phyloP scores from a whole-genome alignment of 208 protist genomes.

The Leptomonas pyrrhocoris region DNA sequence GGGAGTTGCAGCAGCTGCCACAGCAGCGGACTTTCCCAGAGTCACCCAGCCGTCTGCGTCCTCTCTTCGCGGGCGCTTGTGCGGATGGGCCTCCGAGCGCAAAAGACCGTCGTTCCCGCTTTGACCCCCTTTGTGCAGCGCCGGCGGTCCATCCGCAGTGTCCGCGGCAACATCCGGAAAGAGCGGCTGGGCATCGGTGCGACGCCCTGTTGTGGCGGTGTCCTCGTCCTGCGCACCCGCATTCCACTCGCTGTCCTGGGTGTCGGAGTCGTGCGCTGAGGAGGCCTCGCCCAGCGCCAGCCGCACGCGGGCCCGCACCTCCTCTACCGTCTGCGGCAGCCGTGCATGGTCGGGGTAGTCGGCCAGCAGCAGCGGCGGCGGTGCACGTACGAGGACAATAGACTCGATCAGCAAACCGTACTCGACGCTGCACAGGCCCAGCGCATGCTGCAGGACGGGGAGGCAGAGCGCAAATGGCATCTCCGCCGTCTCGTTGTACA shows the following conservation, averaged over 20 bases:
- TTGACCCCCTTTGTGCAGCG: background rate
- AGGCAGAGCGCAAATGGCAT: constrained; percentile 47
- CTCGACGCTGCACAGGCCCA: constrained; percentile 57
- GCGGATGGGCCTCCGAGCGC: background rate
- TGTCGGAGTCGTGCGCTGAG: constrained; percentile 2
- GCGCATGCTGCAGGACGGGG: constrained; percentile 34
- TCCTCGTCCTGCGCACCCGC: background rate
- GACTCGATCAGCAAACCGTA: constrained; percentile 51
- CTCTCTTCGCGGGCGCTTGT: constrained; percentile 20
- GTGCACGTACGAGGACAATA: constrained; percentile 31
- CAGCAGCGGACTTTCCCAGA: constrained; percentile 11
- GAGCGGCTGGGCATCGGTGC: constrained; percentile 60
- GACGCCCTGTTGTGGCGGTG: constrained; percentile 31
- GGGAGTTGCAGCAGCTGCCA: background rate
- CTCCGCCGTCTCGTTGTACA: constrained; percentile 58
- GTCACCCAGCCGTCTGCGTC: constrained; percentile 49
- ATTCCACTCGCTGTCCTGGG: constrained; percentile 7
- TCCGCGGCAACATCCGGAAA: constrained; percentile 41
- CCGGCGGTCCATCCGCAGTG: background rate
- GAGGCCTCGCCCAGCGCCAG: constrained; percentile 4
- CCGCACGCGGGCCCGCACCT: constrained; percentile 27
- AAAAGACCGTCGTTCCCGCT: background rate
- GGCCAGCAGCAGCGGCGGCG: constrained; percentile 29
- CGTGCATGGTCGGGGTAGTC: constrained; percentile 19
- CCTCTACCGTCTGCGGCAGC: constrained; percentile 22